Percentiles rank a stretch among this genome's conserved stretches.
These are phyloP conservation scores for Fusarium chlamydosporum DNA, from an alignment of 2,329 filamentous ascomycete species.

Conservation along the genomic window DNA sequence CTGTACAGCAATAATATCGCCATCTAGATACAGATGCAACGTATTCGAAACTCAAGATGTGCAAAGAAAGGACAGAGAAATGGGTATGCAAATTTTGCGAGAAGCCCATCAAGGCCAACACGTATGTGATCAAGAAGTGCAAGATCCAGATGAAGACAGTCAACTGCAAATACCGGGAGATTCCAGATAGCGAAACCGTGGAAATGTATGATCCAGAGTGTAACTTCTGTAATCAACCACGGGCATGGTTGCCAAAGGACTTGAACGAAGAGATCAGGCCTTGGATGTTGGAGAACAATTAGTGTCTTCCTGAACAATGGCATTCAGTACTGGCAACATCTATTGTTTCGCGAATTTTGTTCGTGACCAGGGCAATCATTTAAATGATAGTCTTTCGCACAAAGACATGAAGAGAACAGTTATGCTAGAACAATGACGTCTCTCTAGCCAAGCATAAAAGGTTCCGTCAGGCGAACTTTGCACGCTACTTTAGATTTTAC, in stretches of 20 bases:
- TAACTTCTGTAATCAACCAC: neutral
- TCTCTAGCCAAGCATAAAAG: neutral
- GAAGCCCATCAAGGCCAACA: neutral
- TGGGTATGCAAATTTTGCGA: neutral
- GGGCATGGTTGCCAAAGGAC: neutral
- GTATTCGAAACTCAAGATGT: neutral
- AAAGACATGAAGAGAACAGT: too few relatives aligned
- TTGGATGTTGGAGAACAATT: neutral
- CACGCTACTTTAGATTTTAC: neutral
- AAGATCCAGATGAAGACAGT: fast-evolving
- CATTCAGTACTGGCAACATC: neutral
- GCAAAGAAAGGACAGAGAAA: neutral
- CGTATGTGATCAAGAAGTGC: neutral
- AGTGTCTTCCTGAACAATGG: neutral
- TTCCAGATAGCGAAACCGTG: neutral
- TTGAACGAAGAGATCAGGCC: neutral
- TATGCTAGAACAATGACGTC: too few relatives aligned
- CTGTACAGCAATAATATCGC: neutral
- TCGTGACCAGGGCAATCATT: neutral
- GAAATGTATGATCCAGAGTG: neutral
- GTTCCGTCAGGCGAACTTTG: neutral
- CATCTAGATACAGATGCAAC: neutral
- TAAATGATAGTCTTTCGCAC: too few relatives aligned
- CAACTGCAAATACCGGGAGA: neutral
- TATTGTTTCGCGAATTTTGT: neutral